Evolutionary conservation across 2,329 filamentous ascomycete genomes (phyloP).

Genomic region (Raffaelea deltoideospora): DNA sequence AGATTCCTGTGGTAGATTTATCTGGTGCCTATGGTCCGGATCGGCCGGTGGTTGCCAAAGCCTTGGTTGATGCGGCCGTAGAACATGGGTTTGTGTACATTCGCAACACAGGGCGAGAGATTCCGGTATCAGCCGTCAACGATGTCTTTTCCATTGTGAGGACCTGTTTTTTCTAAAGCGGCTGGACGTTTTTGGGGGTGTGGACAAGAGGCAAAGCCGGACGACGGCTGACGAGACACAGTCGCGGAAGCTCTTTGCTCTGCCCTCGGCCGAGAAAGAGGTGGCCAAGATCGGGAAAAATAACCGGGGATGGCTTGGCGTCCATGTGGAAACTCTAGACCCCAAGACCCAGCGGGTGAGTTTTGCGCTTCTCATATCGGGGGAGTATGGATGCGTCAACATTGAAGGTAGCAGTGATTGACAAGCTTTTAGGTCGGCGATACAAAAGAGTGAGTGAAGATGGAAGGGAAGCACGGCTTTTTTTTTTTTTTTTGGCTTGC

Average conservation of each 20-base stretch:
- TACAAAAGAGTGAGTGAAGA: slow-evolving; percentile 59
- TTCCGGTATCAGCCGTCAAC: slow-evolving; percentile 50
- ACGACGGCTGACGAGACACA: slow-evolving; percentile 15
- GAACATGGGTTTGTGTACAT: slow-evolving; percentile 86
- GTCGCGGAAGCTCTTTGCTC: slow-evolving; percentile 60
- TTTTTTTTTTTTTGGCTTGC: too few relatives aligned
- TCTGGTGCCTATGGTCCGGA: slow-evolving; percentile 30
- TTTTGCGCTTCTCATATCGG: neutral
- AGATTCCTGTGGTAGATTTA: slow-evolving; percentile 75
- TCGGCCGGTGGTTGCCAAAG: slow-evolving; percentile 37
- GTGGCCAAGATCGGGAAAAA: slow-evolving; percentile 60
- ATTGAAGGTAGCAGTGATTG: neutral
- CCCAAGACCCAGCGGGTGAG: slow-evolving; percentile 60
- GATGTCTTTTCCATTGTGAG: slow-evolving; percentile 57
- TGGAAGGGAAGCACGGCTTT: neutral
- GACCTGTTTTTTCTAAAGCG: neutral
- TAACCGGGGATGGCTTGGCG: slow-evolving; percentile 79
- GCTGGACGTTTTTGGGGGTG: neutral
- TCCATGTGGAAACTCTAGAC: slow-evolving; percentile 80
- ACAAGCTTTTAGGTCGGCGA: slow-evolving; percentile 71
- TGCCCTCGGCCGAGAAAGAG: slow-evolving; percentile 56
- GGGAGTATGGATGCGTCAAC: neutral
- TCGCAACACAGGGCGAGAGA: slow-evolving; percentile 55
- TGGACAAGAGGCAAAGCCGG: neutral
- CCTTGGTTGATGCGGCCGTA: slow-evolving; percentile 65